These are phyloP conservation scores for Xylaria sp. DNA, from an alignment of 495 filamentous ascomycete genomes.

Conservation along the genomic window DNA sequence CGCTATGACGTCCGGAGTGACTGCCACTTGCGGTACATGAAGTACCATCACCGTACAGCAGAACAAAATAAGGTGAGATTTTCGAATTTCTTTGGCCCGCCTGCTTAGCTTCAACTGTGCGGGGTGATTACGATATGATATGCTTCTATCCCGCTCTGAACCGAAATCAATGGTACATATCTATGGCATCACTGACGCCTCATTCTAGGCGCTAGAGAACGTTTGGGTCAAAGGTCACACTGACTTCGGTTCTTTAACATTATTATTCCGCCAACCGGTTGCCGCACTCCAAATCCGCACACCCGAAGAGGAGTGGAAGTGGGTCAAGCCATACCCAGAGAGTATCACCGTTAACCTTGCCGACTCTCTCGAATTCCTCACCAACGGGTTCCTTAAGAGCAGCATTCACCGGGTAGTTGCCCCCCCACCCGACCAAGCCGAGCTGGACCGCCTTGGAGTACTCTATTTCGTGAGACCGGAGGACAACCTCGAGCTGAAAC, in stretches of 20 bases:
- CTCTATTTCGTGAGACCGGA: slow-evolving; percentile 55
- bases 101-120: not conserved
- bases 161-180: not conserved
- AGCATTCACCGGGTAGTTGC: slow-evolving; percentile 61
- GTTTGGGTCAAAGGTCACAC: slow-evolving; percentile 58
- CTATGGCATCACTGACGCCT: not conserved
- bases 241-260: slow-evolving; percentile 63
- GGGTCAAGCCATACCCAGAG: slow-evolving; percentile 57
- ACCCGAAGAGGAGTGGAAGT: slow-evolving; percentile 57
- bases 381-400: slow-evolving; percentile 58
- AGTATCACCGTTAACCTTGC: slow-evolving; percentile 63
- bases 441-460: slow-evolving; percentile 59
- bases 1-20: slow-evolving; percentile 57
- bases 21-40: slow-evolving; percentile 63
- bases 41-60: slow-evolving; percentile 52
- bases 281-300: slow-evolving; percentile 60
- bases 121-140: not conserved
- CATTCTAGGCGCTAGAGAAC: slow-evolving; percentile 31
- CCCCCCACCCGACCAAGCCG: slow-evolving; percentile 57
- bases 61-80: slow-evolving; percentile 47
- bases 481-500: slow-evolving; percentile 40
- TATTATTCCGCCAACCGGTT: slow-evolving; percentile 62
- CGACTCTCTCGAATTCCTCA: slow-evolving; percentile 58
- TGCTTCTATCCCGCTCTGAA: not conserved
- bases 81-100: not conserved